Evolutionary conservation across 225 moss, liverwort and hornwort species (phyloP).

Genomic region (Straminergon stramineum): DNA sequence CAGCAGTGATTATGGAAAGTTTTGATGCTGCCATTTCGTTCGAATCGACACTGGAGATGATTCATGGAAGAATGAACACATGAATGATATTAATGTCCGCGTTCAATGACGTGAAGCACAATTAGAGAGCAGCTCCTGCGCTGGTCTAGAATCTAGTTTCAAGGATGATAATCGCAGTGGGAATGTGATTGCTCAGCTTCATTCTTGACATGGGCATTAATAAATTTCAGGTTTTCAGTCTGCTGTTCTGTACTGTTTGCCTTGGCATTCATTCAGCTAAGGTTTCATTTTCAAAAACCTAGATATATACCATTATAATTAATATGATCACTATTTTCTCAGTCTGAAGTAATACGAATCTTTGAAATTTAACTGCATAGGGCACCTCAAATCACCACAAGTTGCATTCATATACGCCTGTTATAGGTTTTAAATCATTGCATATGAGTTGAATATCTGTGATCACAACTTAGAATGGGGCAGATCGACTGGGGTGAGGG

Average conservation of each 20-base stretch:
- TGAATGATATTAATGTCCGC: slow-evolving; percentile 34
- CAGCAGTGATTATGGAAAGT: not conserved
- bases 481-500: not conserved
- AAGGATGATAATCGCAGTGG: not conserved
- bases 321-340: not conserved
- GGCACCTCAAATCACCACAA: not conserved
- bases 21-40: not conserved
- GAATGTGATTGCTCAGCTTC: not conserved
- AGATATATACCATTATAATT: not conserved
- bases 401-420: not conserved
- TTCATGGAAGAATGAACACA: slow-evolving; percentile 5
- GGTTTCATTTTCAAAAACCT: not conserved
- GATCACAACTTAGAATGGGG: not conserved
- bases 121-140: not conserved
- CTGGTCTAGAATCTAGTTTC: not conserved
- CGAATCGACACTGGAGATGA: not conserved
- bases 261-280: not conserved
- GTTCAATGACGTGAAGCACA: not conserved
- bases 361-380: not conserved
- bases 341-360: not conserved
- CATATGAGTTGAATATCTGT: not conserved
- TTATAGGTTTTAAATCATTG: not conserved
- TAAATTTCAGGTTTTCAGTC: slow-evolving; percentile 15
- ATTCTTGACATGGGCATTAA: slow-evolving; percentile 16
- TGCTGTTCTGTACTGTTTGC: not conserved